Conservation (phyloP, 768 basidiomycete genomes). For the Lactifluus subvellereus region DNA sequence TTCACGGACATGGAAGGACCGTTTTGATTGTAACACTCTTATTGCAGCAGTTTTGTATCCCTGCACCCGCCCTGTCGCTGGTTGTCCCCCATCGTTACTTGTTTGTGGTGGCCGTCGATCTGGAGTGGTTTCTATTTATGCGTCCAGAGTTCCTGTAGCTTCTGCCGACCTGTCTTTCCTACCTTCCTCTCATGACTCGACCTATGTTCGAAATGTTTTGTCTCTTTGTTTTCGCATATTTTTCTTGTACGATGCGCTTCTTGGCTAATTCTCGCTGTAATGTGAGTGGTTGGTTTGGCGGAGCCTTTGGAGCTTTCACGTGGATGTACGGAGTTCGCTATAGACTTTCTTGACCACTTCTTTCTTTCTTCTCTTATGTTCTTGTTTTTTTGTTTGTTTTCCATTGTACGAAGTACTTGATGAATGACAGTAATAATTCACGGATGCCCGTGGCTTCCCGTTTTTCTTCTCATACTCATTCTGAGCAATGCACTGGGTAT, state of each 20-base stretch:
- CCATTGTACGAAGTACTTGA: conserved; percentile 18
- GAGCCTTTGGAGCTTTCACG: conserved; percentile 5
- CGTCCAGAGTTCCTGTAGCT: conserved; percentile 19
- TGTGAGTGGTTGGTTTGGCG: neutral
- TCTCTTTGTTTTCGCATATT: conserved; percentile 2
- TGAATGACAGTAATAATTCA: conserved; percentile 10
- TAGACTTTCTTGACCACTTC: conserved; percentile 9
- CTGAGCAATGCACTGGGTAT: neutral
- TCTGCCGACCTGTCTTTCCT: conserved; percentile 6
- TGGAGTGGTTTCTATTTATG: conserved; percentile 17
- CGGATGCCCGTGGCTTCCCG: conserved; percentile 1
- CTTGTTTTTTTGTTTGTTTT: conserved; percentile 5
- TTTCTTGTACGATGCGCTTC: conserved; percentile 17
- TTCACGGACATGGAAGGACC: conserved; percentile 24
- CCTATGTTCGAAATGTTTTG: conserved; percentile 5
- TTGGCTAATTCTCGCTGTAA: conserved; percentile 9
- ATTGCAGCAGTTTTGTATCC: conserved; percentile 19
- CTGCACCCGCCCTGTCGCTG: conserved; percentile 12
- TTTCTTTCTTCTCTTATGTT: neutral
- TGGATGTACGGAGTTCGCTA: conserved; percentile 4
- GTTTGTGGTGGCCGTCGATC: conserved; percentile 10
- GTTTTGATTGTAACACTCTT: conserved; percentile 22
- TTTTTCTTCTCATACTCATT: neutral
- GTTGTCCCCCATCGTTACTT: neutral
- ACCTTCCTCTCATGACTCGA: conserved; percentile 9